Percentiles rank a stretch among this genome's conserved stretches.
Conservation (phyloP, 257 asterid genomes). For the Solanum paucissectum region DNA sequence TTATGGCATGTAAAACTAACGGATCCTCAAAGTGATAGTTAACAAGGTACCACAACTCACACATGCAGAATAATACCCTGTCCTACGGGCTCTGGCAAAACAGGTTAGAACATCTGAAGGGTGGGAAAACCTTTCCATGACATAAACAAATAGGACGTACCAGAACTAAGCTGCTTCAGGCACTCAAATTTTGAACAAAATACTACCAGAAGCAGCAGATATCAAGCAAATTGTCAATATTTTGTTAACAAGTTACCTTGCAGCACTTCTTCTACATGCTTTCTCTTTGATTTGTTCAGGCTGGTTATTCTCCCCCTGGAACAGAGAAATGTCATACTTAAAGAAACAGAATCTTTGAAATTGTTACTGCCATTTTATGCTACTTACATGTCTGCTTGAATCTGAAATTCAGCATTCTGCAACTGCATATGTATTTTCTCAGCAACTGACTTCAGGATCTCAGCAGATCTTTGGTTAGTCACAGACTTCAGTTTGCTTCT, state of each 20-base stretch:
- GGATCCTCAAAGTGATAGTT: neutral
- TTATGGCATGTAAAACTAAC: neutral
- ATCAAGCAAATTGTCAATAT: neutral
- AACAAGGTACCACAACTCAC: neutral
- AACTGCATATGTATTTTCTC: slow-evolving; percentile 50
- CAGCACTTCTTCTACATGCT: slow-evolving; percentile 49
- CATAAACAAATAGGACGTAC: neutral
- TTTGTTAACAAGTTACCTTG: slow-evolving; percentile 42
- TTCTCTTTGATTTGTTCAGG: slow-evolving; percentile 44
- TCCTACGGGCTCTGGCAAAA: neutral
- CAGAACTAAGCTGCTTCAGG: neutral
- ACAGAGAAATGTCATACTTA: slow-evolving; percentile 16
- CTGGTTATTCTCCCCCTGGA: slow-evolving; percentile 61
- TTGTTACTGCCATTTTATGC: slow-evolving; percentile 2
- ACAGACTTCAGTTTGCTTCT: slow-evolving; percentile 58
- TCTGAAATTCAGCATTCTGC: slow-evolving; percentile 64
- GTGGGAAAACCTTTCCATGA: neutral
- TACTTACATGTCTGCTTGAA: slow-evolving; percentile 62
- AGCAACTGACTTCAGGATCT: slow-evolving; percentile 57
- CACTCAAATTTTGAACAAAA: neutral
- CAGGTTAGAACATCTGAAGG: neutral
- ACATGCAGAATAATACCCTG: neutral
- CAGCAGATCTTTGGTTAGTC: slow-evolving; percentile 51
- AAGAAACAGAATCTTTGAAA: slow-evolving; percentile 7
- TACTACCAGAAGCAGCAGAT: neutral